Evolutionary conservation across 1,284 basidiomycete species (phyloP), one percentile per base, ranked within the genome.

Genomic region (Exsudoporus floridanus): DNA sequence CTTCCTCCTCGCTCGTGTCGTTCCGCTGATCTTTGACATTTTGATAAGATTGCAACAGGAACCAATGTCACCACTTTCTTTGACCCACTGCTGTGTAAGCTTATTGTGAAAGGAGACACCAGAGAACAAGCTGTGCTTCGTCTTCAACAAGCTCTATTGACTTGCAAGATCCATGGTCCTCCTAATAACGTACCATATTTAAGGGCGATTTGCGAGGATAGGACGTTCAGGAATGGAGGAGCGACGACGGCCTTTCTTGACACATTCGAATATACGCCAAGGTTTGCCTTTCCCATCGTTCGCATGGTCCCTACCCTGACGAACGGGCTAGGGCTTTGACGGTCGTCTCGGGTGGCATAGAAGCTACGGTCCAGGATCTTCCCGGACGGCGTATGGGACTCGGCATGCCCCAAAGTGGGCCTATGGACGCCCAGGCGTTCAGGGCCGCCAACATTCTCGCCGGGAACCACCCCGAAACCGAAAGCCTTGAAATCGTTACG

Each of bases 331-430:
- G 81, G 3, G 79, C 78, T 0, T 66, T 88, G 52, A 82, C 83
- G 30, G 77, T 89, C 2, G 46, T 85, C 10, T 74, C 76, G 5
- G 72, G 79, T 0, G 85, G 86, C 0, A 70, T 88, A 19, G 81
- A 83, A 36, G 78, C 79, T 2, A 80, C 82, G 0, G 73, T 89
- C 0, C 88, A 90, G 62, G 84, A 88, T 60, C 74, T 82, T 19
- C 84, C 85, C 3, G 82, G 82, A 1, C 75, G 88, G 14, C 68
- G 65, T 0, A 72, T 80, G 1, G 80, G 82, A 0, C 70, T 80
- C 38, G 87, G 88, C 13, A 77, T 89, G 9, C 88, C 88, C 0
- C 76, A 73, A n/a, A 80, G 81, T 52, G 88, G 88, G 0, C 81
- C 86, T 0, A 83, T 85, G 78, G 88, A 90, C 63, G 60, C 73